Conservation (phyloP, 2,329 filamentous ascomycete species). For the Claviceps maximensis region DNA sequence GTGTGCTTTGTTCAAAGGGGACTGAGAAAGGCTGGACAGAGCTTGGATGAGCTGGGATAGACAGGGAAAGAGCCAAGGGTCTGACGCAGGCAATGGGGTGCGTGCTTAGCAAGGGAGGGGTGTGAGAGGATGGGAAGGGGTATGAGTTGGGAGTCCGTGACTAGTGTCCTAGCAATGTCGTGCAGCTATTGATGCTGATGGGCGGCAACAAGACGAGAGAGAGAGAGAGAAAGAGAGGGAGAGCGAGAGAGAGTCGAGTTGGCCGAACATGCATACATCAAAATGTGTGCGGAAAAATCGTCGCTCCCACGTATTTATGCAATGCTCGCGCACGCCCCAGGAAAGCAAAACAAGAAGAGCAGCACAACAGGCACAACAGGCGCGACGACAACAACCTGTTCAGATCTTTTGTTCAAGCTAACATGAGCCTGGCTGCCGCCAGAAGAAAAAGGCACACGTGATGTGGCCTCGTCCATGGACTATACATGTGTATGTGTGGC, state of each 20-base stretch:
- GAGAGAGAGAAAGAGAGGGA: background rate
- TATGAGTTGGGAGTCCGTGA: background rate
- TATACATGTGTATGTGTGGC: background rate
- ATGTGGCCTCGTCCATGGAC: no score
- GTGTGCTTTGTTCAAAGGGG: conserved; percentile 8
- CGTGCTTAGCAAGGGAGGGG: background rate
- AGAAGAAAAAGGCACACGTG: background rate
- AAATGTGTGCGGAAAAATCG: background rate
- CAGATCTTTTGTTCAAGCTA: background rate
- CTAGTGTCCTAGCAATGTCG: background rate
- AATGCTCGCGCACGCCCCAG: background rate
- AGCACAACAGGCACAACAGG: no score
- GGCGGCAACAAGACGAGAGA: background rate
- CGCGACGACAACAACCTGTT: background rate
- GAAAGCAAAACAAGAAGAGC: background rate
- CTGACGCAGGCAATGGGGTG: background rate
- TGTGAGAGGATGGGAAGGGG: no score
- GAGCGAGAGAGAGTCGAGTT: background rate
- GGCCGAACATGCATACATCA: background rate
- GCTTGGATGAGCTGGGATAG: background rate
- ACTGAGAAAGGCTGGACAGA: background rate
- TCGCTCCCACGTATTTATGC: background rate
- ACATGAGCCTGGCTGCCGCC: background rate
- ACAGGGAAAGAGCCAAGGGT: background rate
- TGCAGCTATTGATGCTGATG: background rate